Conservation (phyloP, 2,329 filamentous ascomycete species). For the Cercospora sp. region DNA sequence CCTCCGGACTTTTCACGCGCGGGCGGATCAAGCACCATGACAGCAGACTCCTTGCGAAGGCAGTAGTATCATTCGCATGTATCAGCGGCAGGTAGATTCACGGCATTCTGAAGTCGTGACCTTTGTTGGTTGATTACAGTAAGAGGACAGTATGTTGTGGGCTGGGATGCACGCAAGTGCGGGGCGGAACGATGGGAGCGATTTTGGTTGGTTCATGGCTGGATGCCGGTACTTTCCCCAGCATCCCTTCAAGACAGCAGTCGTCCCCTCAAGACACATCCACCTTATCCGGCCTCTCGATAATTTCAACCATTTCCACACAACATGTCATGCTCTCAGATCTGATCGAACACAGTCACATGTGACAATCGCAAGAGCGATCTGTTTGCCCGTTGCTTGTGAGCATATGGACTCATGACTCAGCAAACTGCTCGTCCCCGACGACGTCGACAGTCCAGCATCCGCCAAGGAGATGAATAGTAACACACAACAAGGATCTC, state of each 20-base stretch:
- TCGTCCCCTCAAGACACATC: background rate
- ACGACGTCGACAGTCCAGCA: background rate
- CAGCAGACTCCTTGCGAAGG: background rate
- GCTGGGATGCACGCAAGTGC: background rate
- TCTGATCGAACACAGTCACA: background rate
- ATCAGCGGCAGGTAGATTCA: background rate
- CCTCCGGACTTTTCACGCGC: slow-evolving; percentile 1
- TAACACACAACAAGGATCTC: background rate
- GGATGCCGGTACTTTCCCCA: background rate
- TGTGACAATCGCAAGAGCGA: background rate
- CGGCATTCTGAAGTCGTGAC: background rate
- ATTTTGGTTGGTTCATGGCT: background rate
- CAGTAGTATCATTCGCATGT: background rate
- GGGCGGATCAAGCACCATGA: background rate
- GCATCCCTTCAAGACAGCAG: background rate
- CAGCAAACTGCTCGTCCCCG: background rate
- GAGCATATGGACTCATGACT: background rate
- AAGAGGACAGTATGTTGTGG: background rate
- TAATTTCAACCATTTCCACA: background rate
- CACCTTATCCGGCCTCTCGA: background rate
- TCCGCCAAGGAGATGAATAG: background rate
- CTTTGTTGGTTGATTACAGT: background rate
- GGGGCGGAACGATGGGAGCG: background rate
- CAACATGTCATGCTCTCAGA: background rate
- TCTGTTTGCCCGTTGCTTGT: background rate